These are phyloP conservation scores for Penicillium bovifimosum DNA, from an alignment of 495 filamentous ascomycete genomes.

Conservation along the genomic window DNA sequence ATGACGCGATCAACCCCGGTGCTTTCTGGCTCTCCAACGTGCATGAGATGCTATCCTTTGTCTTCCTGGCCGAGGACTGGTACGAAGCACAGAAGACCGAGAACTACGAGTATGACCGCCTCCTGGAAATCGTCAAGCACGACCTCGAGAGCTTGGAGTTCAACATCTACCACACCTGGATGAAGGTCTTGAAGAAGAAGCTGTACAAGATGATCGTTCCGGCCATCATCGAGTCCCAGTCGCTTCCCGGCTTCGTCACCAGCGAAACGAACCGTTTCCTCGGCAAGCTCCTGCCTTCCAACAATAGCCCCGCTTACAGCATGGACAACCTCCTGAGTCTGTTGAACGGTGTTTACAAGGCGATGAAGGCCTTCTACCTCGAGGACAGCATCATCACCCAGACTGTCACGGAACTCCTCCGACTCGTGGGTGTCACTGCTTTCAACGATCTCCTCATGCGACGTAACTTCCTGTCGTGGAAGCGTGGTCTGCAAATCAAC, in stretches of 20 bases:
- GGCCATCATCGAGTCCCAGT: slow-evolving; percentile 98
- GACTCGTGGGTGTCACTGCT: slow-evolving; percentile 92
- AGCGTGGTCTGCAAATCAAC: slow-evolving; percentile 98
- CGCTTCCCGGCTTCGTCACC: slow-evolving; percentile 95
- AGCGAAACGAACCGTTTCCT: slow-evolving; percentile 97
- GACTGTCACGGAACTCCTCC: slow-evolving; percentile 87
- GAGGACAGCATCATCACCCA: slow-evolving; percentile 95
- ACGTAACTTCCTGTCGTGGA: slow-evolving; percentile 98
- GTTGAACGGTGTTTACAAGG: slow-evolving; percentile 94
- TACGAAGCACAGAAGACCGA: slow-evolving; percentile 99
- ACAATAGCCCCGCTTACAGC: slow-evolving; percentile 85
- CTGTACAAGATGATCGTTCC: slow-evolving; percentile 99
- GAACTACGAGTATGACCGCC: slow-evolving; percentile 96
- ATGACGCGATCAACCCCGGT: slow-evolving; percentile 94
- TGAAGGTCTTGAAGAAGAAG: slow-evolving; percentile 99
- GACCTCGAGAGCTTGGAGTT: slow-evolving; percentile 98
- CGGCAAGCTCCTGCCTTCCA: slow-evolving; percentile 87
- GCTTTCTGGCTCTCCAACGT: slow-evolving; percentile 99
- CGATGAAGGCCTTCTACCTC: slow-evolving; percentile 96
- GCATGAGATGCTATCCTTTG: slow-evolving; percentile 99
- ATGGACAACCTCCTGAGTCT: slow-evolving; percentile 98
- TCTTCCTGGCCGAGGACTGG: slow-evolving; percentile 99
- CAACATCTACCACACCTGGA: slow-evolving; percentile 99
- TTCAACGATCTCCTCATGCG: slow-evolving; percentile 99
- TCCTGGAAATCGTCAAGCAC: slow-evolving; percentile 98